Base-by-base conservation (phyloP, 495 filamentous ascomycete species). In the Pseudomonodictys pantanalensis region DNA sequence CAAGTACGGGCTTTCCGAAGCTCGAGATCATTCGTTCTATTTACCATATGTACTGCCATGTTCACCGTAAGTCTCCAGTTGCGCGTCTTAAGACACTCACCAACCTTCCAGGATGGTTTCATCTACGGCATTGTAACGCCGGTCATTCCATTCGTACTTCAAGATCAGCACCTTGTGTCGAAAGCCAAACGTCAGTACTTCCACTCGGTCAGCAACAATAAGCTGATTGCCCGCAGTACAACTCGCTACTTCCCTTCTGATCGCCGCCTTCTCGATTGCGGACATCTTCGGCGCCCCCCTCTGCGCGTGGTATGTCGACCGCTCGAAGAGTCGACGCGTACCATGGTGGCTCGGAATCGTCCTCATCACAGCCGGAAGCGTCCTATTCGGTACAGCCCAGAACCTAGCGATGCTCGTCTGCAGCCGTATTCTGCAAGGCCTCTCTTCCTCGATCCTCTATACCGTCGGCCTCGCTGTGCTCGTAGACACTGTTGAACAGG, bases 371-470 rank as follows among this genome's bases (percentile, higher is more conserved):
- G 26, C 20, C 20, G 52, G 52, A 29, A 55, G 30, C 33, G n/a
- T 44, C 10, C 39, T 55, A 15, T 55, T 55, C 35, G 52, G 52
- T 7, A 5, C 44, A 15, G 18, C 33, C 4, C 35, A 44, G 7
- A 33, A 25, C 9, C 24, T 55, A 15, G 61, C 56, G 59, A 47
- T 71, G 20, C 52, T 71, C 10, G 70, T 91, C 22, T 66, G 81
- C 1, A 90, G 88, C 7, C 80, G 91, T 18, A 50, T 91, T 3
- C 76, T 92, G 26, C 91, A 95, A 68, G 91, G 90, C 2, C 68
- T 86, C 4, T 85, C 84, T 18, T 86, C 88, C 0, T 85, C 87
- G 3, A 79, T 92, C 1, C 88, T 66, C 20, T 68, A 53, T 41
- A 68, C 54, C n/a, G 51, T 61, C 26, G 66, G 64, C 10, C 58